phyloP scores from a whole-genome alignment of 2,329 filamentous ascomycete species.

The Fonsecaea multimorphosa region DNA sequence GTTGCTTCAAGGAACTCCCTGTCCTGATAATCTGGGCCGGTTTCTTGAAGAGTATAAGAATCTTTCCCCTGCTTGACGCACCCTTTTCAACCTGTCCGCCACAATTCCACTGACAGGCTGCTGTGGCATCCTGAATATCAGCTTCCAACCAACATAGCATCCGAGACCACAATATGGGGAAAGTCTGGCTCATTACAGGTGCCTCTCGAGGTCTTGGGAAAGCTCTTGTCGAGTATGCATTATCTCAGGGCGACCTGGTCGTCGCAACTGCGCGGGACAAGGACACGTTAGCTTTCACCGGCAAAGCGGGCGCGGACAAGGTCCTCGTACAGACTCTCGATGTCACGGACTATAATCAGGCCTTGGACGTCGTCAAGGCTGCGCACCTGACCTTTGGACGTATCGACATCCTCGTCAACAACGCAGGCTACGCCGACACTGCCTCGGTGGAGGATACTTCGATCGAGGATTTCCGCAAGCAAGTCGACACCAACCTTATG shows the following conservation, averaged over 20 bases:
- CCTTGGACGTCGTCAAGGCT: conserved; percentile 11
- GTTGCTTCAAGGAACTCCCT: no score
- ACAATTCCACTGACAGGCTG: no score
- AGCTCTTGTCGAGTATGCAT: conserved; percentile 39
- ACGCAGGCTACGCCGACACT: conserved; percentile 56
- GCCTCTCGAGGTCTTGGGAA: conserved; percentile 44
- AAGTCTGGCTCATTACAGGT: conserved; percentile 45
- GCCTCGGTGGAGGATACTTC: conserved; percentile 48
- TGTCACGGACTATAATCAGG: conserved; percentile 20
- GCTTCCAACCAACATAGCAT: no score
- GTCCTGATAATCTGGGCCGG: background rate
- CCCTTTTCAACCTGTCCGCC: no score
- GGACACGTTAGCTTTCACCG: conserved; percentile 35
- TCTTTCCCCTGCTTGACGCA: no score
- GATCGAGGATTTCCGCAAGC: conserved; percentile 50
- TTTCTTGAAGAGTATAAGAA: no score
- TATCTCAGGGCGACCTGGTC: conserved; percentile 41
- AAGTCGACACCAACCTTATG: conserved; percentile 54
- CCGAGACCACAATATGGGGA: no score
- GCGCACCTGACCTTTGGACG: conserved; percentile 17
- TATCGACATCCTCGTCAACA: conserved; percentile 61
- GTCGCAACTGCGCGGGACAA: conserved; percentile 45
- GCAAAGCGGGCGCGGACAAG: conserved; percentile 36
- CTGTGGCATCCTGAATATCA: no score
- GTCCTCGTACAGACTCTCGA: conserved; percentile 40